These are phyloP conservation scores for Aristolochia contorta DNA, from an alignment of 164 flowering plant genomes.

Conservation along the genomic window DNA sequence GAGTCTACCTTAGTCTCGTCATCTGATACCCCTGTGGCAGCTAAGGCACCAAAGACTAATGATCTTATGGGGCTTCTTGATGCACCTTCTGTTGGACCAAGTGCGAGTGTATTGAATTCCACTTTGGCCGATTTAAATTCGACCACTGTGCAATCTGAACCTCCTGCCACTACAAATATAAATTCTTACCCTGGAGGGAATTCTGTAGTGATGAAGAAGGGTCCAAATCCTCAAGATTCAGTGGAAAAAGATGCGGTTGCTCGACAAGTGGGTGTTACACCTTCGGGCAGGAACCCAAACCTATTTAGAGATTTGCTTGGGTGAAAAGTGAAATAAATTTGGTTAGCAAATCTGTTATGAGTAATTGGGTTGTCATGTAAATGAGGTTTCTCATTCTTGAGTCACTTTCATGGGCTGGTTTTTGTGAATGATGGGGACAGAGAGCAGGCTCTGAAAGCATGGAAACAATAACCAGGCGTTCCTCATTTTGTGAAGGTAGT, in stretches of 20 bases:
- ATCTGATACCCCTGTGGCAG: conserved; percentile 13
- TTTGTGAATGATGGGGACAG: too few relatives aligned
- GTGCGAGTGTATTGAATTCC: conserved; percentile 11
- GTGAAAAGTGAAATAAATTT: conserved; percentile 12
- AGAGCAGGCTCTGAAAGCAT: too few relatives aligned
- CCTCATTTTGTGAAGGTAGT: too few relatives aligned
- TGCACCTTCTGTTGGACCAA: conserved; percentile 21
- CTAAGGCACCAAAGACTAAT: conserved; percentile 21
- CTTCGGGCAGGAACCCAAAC: conserved; percentile 77
- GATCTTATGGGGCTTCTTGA: conserved; percentile 50
- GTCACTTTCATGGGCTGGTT: too few relatives aligned
- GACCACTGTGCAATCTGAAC: conserved; percentile 19
- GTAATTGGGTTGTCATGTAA: too few relatives aligned
- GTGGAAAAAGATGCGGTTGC: conserved; percentile 81
- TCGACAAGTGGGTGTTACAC: conserved; percentile 89
- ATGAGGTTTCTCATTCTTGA: too few relatives aligned
- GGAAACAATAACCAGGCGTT: too few relatives aligned
- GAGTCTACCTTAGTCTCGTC: conserved; percentile 29
- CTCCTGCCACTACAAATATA: conserved; percentile 14
- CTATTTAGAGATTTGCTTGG: conserved; percentile 88
- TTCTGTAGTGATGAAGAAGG: conserved; percentile 32
- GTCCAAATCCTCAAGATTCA: conserved; percentile 57
- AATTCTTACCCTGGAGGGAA: conserved; percentile 17
- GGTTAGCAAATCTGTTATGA: not conserved
- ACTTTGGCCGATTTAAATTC: conserved; percentile 12